Evolutionary conservation across 164 flowering plant species (phyloP), one percentile per base, ranked within the genome.

Genomic region (Cinnamomum chago): DNA sequence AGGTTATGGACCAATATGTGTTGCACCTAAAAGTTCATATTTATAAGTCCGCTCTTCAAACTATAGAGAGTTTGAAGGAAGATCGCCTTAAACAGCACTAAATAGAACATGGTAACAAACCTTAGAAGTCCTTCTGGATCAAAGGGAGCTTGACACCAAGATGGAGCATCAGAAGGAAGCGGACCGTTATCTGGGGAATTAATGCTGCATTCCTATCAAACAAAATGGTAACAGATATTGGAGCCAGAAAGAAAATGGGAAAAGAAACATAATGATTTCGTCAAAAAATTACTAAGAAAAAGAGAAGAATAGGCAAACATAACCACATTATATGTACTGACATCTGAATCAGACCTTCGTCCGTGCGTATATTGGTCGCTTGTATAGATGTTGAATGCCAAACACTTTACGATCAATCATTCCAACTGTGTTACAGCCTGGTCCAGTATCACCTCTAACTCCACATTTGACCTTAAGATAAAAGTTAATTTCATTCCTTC

Each of bases 131-230:
- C 97, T 83, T 92, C 97, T 0, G 97, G 97, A 76, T 92, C 95
- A 79, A 89, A 92, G 25, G 95, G 93, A 64, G 95, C 95, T 80
- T 85, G 92, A 73, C 97, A 92, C 97, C 97, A 92, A 5, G 90
- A 81, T 74, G 97, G 97, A 72, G 97, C 92, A 85, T 84, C 78
- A 27, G 83, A 82, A 67, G 95, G 95, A 62, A 89, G 81, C 2
- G 90, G 91, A 22, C 97, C 97, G 76, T 86, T 75, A 65, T 85
- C 88, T 50, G 97, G 95, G 30, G 90, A 88, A 70, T 85, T 85
- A 51, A 85, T 87, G 81, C 92, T 90, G 82, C 95, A 89, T 84
- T 88, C 71, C 97, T 90, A 84, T 18, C 24, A 18, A 22, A 17
- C 68, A 18, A 30, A 50, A 12, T 18, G 33, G 2, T 30, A 30